Evolutionary conservation across 2,329 filamentous ascomycete species (phyloP), one percentile per base, ranked within the genome.

Genomic region (Bipolaris cookei): DNA sequence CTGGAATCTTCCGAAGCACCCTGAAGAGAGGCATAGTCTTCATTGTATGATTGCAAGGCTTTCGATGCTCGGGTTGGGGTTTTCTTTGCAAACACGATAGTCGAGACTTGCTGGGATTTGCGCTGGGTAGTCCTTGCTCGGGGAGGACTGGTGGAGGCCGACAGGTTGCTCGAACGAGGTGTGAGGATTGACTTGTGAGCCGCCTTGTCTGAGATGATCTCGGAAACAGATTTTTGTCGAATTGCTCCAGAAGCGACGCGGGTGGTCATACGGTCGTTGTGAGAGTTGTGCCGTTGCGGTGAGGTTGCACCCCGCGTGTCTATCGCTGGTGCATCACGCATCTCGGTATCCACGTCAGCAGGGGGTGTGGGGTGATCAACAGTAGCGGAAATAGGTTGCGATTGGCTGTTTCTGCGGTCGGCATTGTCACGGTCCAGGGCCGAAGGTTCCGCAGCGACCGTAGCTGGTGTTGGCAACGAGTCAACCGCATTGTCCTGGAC

Each of bases 31-130:
- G 77, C 71, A 59, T 79, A 80, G 28, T 77, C 77, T 47, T 78
- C 69, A 57, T 68, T 73, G 45, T 72, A 72, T 6, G 67, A 53
- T 48, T 76, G 73, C 35, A 75, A 55, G 4, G 68, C 60, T 55
- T 75, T 74, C 2, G 65, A 61, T n/a, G 67, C 51, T 35, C 67
- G 63, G 8, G 58, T 64, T 16, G 63, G 45, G 28, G 68, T 71
- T 50, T 87, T 86, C 68, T 90, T 92, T 2, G 90, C 88, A 71
- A 96, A 95, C 0, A 94, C 83, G 3, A 95, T 91, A 0, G 87
- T 90, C 1, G 89, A 91, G 13, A 89, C 81, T 65, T 89, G 89
- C 61, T 86, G 88, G 6, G 59, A 61, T 49, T 87, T 89, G 7
- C 58, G 58, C 37, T 66, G 65, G 8, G 59, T 59, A 18, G 63